Base-by-base conservation (phyloP, 108 stramenopile genomes). In the Cylindrotheca fusiformis region DNA sequence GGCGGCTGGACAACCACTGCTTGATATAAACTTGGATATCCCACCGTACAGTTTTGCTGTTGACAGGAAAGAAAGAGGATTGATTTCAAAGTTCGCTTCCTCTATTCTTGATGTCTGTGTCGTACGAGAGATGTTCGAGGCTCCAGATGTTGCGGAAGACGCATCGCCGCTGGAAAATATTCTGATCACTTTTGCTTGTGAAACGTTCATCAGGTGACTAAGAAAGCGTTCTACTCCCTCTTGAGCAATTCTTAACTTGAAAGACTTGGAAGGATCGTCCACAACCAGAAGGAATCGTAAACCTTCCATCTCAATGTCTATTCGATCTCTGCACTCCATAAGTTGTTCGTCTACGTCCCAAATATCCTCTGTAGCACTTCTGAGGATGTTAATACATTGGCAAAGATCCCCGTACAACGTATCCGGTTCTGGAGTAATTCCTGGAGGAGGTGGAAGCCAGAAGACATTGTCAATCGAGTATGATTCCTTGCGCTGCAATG, bases 351-450 rank as follows among this genome's bases (percentile, higher is more conserved):
- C 62, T 29, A 32, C 31, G 20, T 68, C 62, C 65, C 72, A 74
- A 10, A 62, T 31, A 23, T 57, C 60, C 14, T 36, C 32, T 14
- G 28, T n/a, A 4, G 74, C 53, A n/a, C n/a, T 31, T 14, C 32
- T 21, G 3, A 75, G 48, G 20, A 63, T 24, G 32, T 63, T 55
- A 24, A 44, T 26, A 33, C 55, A 58, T 12, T 48, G 31, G 30
- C 46, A 68, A 2, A 75, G 49, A 53, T 75, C 74, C 19, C 41
- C 66, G 27, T 68, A 75, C 23, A 75, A n/a, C 0, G 66, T 58
- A 53, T 75, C 74, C 19, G 32, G 47, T 8, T 52, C 50, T 19
- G 67, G 60, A 3, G 25, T 23, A 2, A 63, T 41, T 4, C 53
- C 49, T 12, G 47, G 52, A 8, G 55, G 60, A 2, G 62, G 45